Conservation (phyloP, 805 yeast genomes). For the Metschnikowia sp. region DNA sequence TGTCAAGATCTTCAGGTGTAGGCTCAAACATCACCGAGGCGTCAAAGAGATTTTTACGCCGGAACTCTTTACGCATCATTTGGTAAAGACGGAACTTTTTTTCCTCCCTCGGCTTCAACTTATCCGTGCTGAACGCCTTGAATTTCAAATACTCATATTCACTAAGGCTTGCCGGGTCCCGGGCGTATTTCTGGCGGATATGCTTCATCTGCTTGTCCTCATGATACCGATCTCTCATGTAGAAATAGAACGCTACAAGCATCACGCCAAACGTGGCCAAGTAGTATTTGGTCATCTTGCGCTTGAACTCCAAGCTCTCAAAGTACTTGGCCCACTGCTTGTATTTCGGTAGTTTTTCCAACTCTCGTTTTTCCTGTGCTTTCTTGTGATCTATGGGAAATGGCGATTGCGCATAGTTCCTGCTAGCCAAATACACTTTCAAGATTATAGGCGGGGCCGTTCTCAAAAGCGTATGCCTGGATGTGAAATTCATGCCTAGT, state of each 20-base stretch:
- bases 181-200: constrained; percentile 36
- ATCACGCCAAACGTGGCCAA: constrained; percentile 57
- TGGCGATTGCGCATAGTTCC: constrained; percentile 25
- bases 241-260: constrained; percentile 55
- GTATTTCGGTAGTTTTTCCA: constrained; percentile 33
- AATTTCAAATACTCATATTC: constrained; percentile 65
- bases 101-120: constrained; percentile 61
- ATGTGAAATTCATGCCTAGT: no score
- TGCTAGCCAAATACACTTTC: not conserved
- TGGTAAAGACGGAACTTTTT: constrained; percentile 58
- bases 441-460: no score
- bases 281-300: constrained; percentile 57
- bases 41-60: constrained; percentile 36
- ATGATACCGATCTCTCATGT: constrained; percentile 62
- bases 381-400: constrained; percentile 36
- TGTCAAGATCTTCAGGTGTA: constrained; percentile 38
- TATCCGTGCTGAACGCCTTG: constrained; percentile 55
- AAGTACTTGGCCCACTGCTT: constrained; percentile 39
- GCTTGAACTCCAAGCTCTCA: constrained; percentile 55
- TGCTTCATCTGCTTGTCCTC: constrained; percentile 58
- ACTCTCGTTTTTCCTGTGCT: constrained; percentile 23
- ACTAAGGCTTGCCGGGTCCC: constrained; percentile 37
- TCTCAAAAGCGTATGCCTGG: no score
- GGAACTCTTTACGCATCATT: constrained; percentile 46
- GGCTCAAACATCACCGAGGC: constrained; percentile 37